phyloP scores from a whole-genome alignment of 768 basidiomycete genomes.

The Tricholomella constricta region DNA sequence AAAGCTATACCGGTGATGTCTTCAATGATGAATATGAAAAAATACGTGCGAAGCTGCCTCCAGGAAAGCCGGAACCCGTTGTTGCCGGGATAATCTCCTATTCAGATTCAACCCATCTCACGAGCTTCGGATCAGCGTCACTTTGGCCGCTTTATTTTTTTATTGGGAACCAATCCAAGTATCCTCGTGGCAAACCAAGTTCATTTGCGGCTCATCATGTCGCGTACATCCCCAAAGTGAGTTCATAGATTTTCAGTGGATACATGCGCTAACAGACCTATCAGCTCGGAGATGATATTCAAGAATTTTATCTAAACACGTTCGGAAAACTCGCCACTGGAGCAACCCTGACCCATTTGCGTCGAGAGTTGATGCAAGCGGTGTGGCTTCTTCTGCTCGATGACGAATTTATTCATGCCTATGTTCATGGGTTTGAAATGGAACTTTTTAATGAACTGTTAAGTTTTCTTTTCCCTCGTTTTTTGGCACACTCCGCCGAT shows the following conservation, averaged over 20 bases:
- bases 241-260: conserved; percentile 2
- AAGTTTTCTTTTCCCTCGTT: conserved; percentile 1
- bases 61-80: no score
- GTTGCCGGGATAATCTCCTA: conserved; percentile 25
- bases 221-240: conserved; percentile 40
- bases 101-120: conserved; percentile 38
- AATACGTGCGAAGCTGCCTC: no score
- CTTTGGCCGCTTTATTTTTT: conserved; percentile 44
- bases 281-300: conserved; percentile 32
- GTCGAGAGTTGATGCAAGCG: conserved; percentile 8
- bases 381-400: conserved; percentile 14
- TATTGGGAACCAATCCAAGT: conserved; percentile 42
- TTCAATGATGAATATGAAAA: no score
- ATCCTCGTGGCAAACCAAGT: conserved; percentile 28
- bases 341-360: conserved; percentile 18
- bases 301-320: conserved; percentile 22
- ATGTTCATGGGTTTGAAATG: conserved; percentile 8
- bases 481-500: conserved; percentile 2
- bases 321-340: conserved; percentile 12
- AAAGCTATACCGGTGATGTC: no score
- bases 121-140: conserved; percentile 33
- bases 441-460: conserved; percentile 4
- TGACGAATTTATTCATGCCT: conserved; percentile 9
- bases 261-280: not conserved
- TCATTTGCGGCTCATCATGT: conserved; percentile 36